phyloP scores from a whole-genome alignment of 1,284 basidiomycete genomes.

The Heliocybe sulcata region DNA sequence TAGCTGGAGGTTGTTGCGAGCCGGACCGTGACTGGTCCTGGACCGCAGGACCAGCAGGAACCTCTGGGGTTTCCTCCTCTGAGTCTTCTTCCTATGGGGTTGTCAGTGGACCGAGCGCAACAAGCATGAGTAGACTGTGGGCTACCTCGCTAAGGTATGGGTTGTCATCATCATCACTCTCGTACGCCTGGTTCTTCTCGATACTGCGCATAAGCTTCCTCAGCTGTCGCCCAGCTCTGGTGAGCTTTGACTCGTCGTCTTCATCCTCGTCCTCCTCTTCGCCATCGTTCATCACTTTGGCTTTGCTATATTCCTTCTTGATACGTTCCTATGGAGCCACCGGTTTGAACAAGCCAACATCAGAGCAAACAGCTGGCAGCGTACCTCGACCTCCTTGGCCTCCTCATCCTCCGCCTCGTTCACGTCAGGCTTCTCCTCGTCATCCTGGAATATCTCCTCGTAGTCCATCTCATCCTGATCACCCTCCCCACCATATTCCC shows the following conservation, averaged over 20 bases:
- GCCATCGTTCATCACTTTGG: conserved; percentile 66
- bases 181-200: conserved; percentile 70
- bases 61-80: conserved; percentile 46
- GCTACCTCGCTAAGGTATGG: conserved; percentile 73
- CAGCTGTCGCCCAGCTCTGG: conserved; percentile 67
- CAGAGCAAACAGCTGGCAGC: conserved; percentile 11
- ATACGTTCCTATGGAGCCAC: conserved; percentile 58
- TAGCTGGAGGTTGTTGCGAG: conserved; percentile 25
- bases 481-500: conserved; percentile 61
- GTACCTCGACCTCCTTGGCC: conserved; percentile 78
- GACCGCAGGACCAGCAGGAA: conserved; percentile 51
- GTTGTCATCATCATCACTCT: conserved; percentile 76
- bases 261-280: conserved; percentile 67
- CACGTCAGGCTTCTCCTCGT: conserved; percentile 71
- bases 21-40: conserved; percentile 34
- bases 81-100: conserved; percentile 53
- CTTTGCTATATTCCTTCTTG: conserved; percentile 73
- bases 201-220: conserved; percentile 70
- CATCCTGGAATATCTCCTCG: conserved; percentile 82
- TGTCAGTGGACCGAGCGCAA: not conserved
- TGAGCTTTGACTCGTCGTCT: conserved; percentile 54
- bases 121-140: not conserved
- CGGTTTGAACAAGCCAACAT: not conserved
- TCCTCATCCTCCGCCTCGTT: conserved; percentile 77
- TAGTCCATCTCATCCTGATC: conserved; percentile 78